phyloP scores from a whole-genome alignment of 176 grass and related monocot species.

The Panicum miliaceum region DNA sequence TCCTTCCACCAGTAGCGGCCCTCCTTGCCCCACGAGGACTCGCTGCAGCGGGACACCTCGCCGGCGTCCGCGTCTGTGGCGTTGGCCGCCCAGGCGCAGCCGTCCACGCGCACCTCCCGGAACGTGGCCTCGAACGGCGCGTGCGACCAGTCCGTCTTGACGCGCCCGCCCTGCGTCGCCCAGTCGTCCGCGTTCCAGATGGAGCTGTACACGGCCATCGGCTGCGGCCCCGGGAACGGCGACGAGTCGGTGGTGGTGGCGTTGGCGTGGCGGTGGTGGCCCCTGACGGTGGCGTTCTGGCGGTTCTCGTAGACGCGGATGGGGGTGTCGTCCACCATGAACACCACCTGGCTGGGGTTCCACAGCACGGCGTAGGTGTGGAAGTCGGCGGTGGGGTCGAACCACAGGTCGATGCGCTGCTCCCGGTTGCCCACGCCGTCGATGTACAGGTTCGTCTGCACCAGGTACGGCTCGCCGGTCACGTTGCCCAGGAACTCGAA shows the following conservation, averaged over 20 bases:
- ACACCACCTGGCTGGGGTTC: slow-evolving; percentile 91
- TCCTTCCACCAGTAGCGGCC: slow-evolving; percentile 99
- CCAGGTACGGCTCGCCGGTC: slow-evolving; percentile 87
- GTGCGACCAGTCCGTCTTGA: slow-evolving; percentile 99
- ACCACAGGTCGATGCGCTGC: slow-evolving; percentile 98
- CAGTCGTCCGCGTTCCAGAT: slow-evolving; percentile 99
- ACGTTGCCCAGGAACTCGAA: slow-evolving; percentile 95
- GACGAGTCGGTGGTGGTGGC: background rate
- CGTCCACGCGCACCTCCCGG: slow-evolving; percentile 74
- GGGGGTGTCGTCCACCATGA: slow-evolving; percentile 91
- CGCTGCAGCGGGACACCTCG: slow-evolving; percentile 70
- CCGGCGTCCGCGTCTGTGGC: slow-evolving; percentile 41
- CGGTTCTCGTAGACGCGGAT: slow-evolving; percentile 88
- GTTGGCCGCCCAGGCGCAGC: slow-evolving; percentile 64
- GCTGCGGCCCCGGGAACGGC: slow-evolving; percentile 73
- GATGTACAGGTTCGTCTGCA: slow-evolving; percentile 98
- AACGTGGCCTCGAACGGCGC: slow-evolving; percentile 83
- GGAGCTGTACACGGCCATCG: slow-evolving; percentile 94
- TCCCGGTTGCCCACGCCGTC: slow-evolving; percentile 86
- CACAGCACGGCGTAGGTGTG: slow-evolving; percentile 70
- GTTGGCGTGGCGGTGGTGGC: slow-evolving; percentile 14
- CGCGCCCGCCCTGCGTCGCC: slow-evolving; percentile 91
- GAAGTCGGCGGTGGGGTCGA: slow-evolving; percentile 77
- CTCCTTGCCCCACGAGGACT: slow-evolving; percentile 73
- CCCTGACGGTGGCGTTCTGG: background rate